Evolutionary conservation across 2,329 filamentous ascomycete genomes (phyloP).

Genomic region (Fusarium torulosum): DNA sequence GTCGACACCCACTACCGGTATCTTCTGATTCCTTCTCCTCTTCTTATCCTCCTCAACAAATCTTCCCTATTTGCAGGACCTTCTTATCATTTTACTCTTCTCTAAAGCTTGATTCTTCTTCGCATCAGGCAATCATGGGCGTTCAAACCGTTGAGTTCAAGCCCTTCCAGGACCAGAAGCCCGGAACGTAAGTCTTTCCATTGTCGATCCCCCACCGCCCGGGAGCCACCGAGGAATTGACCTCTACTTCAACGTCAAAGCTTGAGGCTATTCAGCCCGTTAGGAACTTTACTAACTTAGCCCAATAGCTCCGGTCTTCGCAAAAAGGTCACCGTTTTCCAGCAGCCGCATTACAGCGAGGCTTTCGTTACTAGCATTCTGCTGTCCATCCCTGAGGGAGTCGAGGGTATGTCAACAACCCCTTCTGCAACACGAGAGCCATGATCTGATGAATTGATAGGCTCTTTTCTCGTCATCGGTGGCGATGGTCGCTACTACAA

Average conservation of each 20-base stretch:
- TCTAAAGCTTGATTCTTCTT: slow-evolving; percentile 13
- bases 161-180: slow-evolving; percentile 96
- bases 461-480: slow-evolving; percentile 91
- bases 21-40: slow-evolving; percentile 26
- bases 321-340: slow-evolving; percentile 99
- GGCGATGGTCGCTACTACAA: slow-evolving; percentile 98
- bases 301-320: slow-evolving; percentile 87
- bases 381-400: slow-evolving; percentile 95
- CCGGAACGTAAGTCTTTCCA: slow-evolving; percentile 85
- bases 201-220: slow-evolving; percentile 20
- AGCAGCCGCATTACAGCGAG: slow-evolving; percentile 95
- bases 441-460: slow-evolving; percentile 52
- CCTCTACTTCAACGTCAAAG: not conserved
- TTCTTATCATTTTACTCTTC: slow-evolving; percentile 7
- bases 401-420: slow-evolving; percentile 69
- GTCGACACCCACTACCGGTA: slow-evolving; percentile 25
- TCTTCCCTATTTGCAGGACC: slow-evolving; percentile 4
- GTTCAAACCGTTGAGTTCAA: slow-evolving; percentile 83
- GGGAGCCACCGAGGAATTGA: slow-evolving; percentile 10
- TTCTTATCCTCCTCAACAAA: slow-evolving; percentile 38
- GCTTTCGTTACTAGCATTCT: slow-evolving; percentile 95
- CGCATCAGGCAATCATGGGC: slow-evolving; percentile 67
- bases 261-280: not conserved
- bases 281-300: slow-evolving; percentile 25
- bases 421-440: slow-evolving; percentile 8